These are phyloP conservation scores for Yamadazyma epiphylla DNA, from an alignment of 1,139 yeast species.

Conservation along the genomic window DNA sequence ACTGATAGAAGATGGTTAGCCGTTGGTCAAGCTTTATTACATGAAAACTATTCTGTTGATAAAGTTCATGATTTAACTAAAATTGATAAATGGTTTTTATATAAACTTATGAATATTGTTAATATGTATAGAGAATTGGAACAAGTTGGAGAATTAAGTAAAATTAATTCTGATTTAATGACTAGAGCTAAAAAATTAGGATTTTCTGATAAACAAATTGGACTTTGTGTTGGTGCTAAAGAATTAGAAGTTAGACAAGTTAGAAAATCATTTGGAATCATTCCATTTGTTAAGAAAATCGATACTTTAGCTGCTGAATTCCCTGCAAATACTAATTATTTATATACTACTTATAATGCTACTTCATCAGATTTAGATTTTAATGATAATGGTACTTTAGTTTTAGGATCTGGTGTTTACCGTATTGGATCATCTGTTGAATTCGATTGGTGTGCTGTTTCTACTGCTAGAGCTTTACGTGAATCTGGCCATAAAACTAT, in stretches of 20 bases:
- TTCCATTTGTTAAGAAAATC: constrained; percentile 93
- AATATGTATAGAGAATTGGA: constrained; percentile 82
- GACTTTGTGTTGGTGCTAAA: constrained; percentile 58
- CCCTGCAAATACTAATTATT: constrained; percentile 94
- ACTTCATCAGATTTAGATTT: constrained; percentile 79
- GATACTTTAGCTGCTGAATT: constrained; percentile 98
- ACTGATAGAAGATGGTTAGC: constrained; percentile 99
- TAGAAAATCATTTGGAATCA: constrained; percentile 73
- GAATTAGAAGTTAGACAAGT: constrained; percentile 80
- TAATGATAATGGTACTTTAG: constrained; percentile 89
- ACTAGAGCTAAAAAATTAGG: constrained; percentile 88
- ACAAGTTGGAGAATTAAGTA: constrained; percentile 51
- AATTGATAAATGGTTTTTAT: constrained; percentile 94
- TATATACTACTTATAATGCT: constrained; percentile 95
- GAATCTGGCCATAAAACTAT: constrained; percentile 84
- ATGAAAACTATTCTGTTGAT: constrained; percentile 88
- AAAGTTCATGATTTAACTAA: constrained; percentile 85
- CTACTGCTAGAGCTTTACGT: constrained; percentile 92
- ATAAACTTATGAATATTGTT: constrained; percentile 88
- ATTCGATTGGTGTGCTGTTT: constrained; percentile 99
- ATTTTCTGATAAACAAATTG: constrained; percentile 93
- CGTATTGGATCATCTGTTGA: constrained; percentile 98
- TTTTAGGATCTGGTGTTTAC: constrained; percentile 96
- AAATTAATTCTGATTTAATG: constrained; percentile 65
- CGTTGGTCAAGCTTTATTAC: constrained; percentile 91